These are phyloP conservation scores for Cadophora sp. DNA, from an alignment of 2,329 filamentous ascomycete species.

Conservation along the genomic window DNA sequence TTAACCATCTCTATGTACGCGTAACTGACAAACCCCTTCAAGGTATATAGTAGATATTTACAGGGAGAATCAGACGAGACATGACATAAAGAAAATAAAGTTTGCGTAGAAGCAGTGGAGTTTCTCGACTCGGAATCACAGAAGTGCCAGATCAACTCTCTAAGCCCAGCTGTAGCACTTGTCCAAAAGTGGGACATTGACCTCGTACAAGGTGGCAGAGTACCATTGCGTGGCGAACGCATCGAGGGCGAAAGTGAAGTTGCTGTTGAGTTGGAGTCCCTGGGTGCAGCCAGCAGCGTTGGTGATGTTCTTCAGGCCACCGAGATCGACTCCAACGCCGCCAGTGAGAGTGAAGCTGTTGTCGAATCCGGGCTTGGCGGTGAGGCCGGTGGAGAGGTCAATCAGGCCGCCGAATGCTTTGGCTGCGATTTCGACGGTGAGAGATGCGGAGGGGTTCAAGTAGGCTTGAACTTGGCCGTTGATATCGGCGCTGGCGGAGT, in stretches of 20 bases:
- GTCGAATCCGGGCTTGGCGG: conserved; percentile 47
- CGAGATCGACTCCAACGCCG: conserved; percentile 38
- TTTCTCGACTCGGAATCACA: background rate
- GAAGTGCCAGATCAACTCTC: background rate
- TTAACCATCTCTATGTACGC: conserved; percentile 9
- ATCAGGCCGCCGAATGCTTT: conserved; percentile 47
- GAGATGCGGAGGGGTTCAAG: conserved; percentile 45
- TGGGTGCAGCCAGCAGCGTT: conserved; percentile 36
- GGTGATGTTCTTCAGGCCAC: conserved; percentile 33
- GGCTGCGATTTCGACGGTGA: conserved; percentile 50
- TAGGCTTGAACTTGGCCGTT: conserved; percentile 45
- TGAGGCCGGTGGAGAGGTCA: conserved; percentile 50
- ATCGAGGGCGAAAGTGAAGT: conserved; percentile 42
- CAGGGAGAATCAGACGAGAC: background rate
- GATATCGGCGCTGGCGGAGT: conserved; percentile 46
- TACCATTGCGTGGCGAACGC: conserved; percentile 43
- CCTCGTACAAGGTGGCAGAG: conserved; percentile 38
- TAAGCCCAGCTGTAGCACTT: conserved; percentile 40
- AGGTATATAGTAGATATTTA: background rate
- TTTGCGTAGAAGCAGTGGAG: background rate
- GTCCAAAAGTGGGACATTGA: conserved; percentile 41
- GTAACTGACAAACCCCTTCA: background rate
- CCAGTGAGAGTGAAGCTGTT: conserved; percentile 47
- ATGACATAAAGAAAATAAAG: background rate
- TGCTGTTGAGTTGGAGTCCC: conserved; percentile 39